A percentile compares a stretch with the other conserved stretches of the same genome.
Evolutionary conservation across 176 grass and related monocot species (phyloP).

Genomic region (Musa itinerans): DNA sequence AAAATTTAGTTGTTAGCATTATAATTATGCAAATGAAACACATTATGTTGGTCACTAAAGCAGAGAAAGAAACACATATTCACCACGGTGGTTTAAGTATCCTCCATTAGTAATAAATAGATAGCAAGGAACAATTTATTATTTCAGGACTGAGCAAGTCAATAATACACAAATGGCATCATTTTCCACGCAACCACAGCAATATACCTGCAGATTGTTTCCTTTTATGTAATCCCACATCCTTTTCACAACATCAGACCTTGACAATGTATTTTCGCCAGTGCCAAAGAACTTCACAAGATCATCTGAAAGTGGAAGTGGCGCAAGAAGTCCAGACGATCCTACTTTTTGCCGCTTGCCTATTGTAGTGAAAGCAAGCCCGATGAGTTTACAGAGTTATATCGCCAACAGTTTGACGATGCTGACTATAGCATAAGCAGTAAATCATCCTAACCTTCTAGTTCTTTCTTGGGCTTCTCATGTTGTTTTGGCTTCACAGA

Average conservation of each 20-base stretch:
- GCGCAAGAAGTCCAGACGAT: conserved; percentile 60
- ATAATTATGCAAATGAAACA: too few relatives aligned
- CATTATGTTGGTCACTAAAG: too few relatives aligned
- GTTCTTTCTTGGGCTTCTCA: conserved; percentile 66
- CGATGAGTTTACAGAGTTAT: conserved; percentile 19
- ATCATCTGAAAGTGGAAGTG: conserved; percentile 85
- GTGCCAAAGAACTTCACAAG: conserved; percentile 84
- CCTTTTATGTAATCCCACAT: conserved; percentile 94
- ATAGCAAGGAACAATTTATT: too few relatives aligned
- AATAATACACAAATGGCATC: too few relatives aligned
- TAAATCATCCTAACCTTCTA: conserved; percentile 52
- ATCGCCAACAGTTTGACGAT: conserved; percentile 11
- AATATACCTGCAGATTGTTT: conserved; percentile 77
- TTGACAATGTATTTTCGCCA: conserved; percentile 74
- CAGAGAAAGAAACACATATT: too few relatives aligned
- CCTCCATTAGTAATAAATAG: too few relatives aligned
- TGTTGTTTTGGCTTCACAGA: conserved; percentile 50
- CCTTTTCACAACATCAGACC: conserved; percentile 78
- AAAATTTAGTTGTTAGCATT: too few relatives aligned
- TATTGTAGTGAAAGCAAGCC: conserved; percentile 28
- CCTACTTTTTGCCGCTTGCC: conserved; percentile 60
- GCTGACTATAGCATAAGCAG: neutral
- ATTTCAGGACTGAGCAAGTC: too few relatives aligned
- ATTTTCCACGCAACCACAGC: neutral
- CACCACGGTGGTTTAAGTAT: too few relatives aligned